These are phyloP conservation scores for Cryptococcus sp. DNA, from an alignment of 1,284 basidiomycete species.

Conservation along the genomic window DNA sequence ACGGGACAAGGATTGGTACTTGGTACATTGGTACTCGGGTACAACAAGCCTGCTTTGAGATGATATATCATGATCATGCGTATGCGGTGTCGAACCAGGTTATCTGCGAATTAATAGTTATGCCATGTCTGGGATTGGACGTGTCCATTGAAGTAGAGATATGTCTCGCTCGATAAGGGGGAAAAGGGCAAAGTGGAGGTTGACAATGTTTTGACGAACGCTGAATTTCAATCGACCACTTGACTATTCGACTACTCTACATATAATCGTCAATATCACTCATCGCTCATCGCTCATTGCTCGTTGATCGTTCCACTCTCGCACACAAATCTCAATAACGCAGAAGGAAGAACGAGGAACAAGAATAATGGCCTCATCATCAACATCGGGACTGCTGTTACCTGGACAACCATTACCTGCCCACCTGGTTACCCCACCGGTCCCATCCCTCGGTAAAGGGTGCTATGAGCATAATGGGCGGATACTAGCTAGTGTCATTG, in stretches of 20 bases:
- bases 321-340: no score
- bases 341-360: not conserved
- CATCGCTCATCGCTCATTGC: no score
- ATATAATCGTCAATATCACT: no score
- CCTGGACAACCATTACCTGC: slow-evolving; percentile 79
- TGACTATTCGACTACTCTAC: no score
- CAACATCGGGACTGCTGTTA: slow-evolving; percentile 59
- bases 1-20: not conserved
- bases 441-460: slow-evolving; percentile 65
- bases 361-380: slow-evolving; percentile 43
- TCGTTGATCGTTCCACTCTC: no score
- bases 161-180: no score
- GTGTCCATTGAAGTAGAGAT: no score
- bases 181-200: not conserved
- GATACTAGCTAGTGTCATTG: slow-evolving; percentile 72
- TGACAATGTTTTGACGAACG: not conserved
- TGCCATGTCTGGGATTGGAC: no score
- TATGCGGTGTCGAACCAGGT: no score
- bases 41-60: not conserved
- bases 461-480: slow-evolving; percentile 68
- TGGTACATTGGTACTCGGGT: not conserved
- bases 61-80: slow-evolving; percentile 6
- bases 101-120: no score
- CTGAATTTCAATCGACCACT: no score
- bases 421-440: slow-evolving; percentile 60